phyloP scores from a whole-genome alignment of 78 protist genomes.

The Dictyostelium brefeldianum region DNA sequence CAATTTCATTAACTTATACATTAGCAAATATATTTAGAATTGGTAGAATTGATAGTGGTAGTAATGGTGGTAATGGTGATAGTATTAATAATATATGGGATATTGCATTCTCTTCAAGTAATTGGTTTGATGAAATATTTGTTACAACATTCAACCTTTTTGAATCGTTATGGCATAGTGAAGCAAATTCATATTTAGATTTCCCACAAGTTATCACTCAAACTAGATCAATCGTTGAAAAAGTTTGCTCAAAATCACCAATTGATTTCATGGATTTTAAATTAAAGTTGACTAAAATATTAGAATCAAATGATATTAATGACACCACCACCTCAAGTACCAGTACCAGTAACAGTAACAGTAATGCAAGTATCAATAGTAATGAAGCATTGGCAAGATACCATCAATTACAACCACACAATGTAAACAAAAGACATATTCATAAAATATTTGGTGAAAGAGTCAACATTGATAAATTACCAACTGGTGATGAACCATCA shows the following conservation, averaged over 20 bases:
- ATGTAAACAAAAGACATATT: conserved; percentile 43
- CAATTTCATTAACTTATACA: conserved; percentile 36
- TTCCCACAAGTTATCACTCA: conserved; percentile 42
- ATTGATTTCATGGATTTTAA: background rate
- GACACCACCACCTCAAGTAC: background rate
- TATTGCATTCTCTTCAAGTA: conserved; percentile 28
- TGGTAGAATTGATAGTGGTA: conserved; percentile 15
- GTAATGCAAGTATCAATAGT: background rate
- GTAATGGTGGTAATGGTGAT: background rate
- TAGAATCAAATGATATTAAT: conserved; percentile 4
- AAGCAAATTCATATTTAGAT: conserved; percentile 50
- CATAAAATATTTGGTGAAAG: conserved; percentile 54
- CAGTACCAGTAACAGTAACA: background rate
- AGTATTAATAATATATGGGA: conserved; percentile 21
- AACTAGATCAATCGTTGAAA: conserved; percentile 32
- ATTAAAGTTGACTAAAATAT: background rate
- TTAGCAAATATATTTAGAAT: conserved; percentile 46
- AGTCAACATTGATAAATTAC: conserved; percentile 19
- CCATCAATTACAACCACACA: conserved; percentile 28
- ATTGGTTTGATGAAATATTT: conserved; percentile 77
- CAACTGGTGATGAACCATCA: background rate
- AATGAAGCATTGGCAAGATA: conserved; percentile 4
- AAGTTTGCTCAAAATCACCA: conserved; percentile 16
- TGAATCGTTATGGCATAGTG: conserved; percentile 62
- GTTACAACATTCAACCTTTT: conserved; percentile 44